Conservation (phyloP, 2,329 filamentous ascomycete species). For the Colletotrichum caudatum region DNA sequence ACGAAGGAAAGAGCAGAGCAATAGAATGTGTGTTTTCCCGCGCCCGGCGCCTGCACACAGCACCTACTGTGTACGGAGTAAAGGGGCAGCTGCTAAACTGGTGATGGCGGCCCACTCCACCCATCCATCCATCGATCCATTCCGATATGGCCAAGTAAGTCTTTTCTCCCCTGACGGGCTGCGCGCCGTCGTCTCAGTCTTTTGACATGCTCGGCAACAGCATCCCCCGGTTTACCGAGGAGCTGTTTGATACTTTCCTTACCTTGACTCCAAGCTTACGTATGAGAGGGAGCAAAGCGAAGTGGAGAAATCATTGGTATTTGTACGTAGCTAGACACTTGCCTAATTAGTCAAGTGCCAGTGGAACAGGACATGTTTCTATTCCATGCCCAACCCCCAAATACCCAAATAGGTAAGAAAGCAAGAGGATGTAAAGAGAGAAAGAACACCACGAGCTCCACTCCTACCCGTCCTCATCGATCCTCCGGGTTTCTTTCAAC, state of each 20-base stretch:
- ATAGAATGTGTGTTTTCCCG: no score
- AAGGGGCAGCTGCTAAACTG: not conserved
- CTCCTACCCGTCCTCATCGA: conserved; percentile 10
- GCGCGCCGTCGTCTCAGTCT: not conserved
- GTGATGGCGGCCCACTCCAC: not conserved
- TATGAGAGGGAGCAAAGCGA: not conserved
- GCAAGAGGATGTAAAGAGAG: not conserved
- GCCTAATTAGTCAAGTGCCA: no score
- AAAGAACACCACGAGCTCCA: not conserved
- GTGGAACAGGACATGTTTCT: not conserved
- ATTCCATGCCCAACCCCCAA: not conserved
- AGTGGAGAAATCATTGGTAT: not conserved
- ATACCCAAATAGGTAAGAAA: not conserved
- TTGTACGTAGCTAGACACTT: not conserved
- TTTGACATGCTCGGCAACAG: conserved; percentile 23
- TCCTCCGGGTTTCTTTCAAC: conserved; percentile 15
- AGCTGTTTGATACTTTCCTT: no score
- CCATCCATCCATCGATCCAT: not conserved
- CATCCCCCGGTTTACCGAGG: conserved; percentile 21
- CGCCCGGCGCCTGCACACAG: no score
- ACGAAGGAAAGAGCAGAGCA: not conserved
- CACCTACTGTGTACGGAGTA: no score
- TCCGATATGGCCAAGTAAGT: not conserved
- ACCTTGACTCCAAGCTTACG: no score
- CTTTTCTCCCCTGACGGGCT: conserved; percentile 3